These are phyloP conservation scores for Piloderma croceum DNA, from an alignment of 768 basidiomycete species.

Conservation along the genomic window DNA sequence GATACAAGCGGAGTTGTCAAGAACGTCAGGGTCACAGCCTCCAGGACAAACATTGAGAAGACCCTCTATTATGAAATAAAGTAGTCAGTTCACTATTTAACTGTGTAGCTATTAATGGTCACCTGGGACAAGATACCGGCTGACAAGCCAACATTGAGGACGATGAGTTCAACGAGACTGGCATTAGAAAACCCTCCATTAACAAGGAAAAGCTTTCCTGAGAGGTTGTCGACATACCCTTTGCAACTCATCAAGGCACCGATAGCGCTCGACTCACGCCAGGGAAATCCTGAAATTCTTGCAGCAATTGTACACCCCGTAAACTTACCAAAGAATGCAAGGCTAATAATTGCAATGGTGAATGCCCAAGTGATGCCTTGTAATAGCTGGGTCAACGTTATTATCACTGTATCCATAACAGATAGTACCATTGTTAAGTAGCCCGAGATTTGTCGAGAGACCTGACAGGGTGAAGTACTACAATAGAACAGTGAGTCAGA, in stretches of 20 bases:
- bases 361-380: conserved; percentile 83
- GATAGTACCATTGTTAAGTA: conserved; percentile 65
- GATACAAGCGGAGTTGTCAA: conserved; percentile 77
- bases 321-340: conserved; percentile 88
- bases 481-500: conserved; percentile 1
- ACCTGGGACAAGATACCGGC: conserved; percentile 70
- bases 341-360: conserved; percentile 67
- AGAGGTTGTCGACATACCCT: conserved; percentile 45
- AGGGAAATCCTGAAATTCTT: conserved; percentile 62
- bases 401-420: background rate
- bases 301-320: conserved; percentile 76
- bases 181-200: conserved; percentile 23
- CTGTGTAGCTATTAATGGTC: conserved; percentile 3
- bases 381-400: background rate
- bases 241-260: conserved; percentile 96
- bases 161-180: conserved; percentile 90
- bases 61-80: conserved; percentile 39
- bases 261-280: conserved; percentile 78
- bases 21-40: conserved; percentile 77
- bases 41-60: conserved; percentile 94
- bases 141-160: conserved; percentile 86
- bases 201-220: background rate
- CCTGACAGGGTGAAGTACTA: conserved; percentile 94
- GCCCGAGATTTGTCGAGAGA: conserved; percentile 79
- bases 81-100: background rate